These are phyloP conservation scores for Ceratobasidium sp. DNA, from an alignment of 1,284 basidiomycete genomes.

Conservation along the genomic window DNA sequence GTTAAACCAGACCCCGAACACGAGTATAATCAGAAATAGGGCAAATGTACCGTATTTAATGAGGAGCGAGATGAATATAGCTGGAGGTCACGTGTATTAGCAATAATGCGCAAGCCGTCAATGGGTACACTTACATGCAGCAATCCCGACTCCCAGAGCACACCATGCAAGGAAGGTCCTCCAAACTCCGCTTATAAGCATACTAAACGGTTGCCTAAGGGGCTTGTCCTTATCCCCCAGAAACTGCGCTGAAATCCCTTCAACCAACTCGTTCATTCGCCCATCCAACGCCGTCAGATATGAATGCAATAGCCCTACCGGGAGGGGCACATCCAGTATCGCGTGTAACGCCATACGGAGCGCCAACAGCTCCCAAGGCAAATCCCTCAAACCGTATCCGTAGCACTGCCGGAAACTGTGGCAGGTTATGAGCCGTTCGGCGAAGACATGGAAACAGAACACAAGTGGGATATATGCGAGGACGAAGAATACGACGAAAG, in stretches of 20 bases:
- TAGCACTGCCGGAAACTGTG: background rate
- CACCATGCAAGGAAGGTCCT: background rate
- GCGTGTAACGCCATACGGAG: background rate
- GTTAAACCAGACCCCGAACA: too few species aligned
- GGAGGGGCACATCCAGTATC: conserved; percentile 15
- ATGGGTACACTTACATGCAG: background rate
- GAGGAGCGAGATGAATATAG: background rate
- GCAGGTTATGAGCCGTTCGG: background rate
- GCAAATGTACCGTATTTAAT: conserved; percentile 1
- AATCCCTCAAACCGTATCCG: background rate
- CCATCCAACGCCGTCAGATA: conserved; percentile 26
- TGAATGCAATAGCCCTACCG: conserved; percentile 7
- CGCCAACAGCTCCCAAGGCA: background rate
- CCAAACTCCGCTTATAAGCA: background rate
- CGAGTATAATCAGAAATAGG: background rate
- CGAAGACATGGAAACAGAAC: background rate
- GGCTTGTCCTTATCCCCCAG: background rate
- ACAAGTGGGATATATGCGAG: background rate
- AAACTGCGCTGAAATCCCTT: background rate
- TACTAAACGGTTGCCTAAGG: background rate
- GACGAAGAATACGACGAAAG: background rate
- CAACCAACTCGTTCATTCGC: background rate
- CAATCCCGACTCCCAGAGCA: background rate
- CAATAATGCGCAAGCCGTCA: too few species aligned
- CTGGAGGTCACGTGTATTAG: background rate